A percentile compares a stretch with the other conserved stretches of the same genome.
Evolutionary conservation across 2,329 filamentous ascomycete genomes (phyloP).

Genomic region (Aotearoamyces nothofagi): DNA sequence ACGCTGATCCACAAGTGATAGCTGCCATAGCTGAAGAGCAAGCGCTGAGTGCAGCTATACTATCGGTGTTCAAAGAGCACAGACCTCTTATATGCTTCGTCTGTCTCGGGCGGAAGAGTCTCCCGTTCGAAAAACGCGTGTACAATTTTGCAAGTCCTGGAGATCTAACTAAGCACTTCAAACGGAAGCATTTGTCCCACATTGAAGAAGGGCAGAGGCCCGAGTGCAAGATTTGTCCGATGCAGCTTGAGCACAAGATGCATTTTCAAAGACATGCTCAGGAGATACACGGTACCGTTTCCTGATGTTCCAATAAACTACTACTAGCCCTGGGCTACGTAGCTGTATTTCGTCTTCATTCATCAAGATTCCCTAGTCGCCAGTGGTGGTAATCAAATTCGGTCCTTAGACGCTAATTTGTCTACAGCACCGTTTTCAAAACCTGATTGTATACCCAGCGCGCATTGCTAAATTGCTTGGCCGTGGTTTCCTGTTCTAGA

Average conservation of each 20-base stretch:
- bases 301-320: conserved; percentile 4
- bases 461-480: too few relatives aligned
- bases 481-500: too few relatives aligned
- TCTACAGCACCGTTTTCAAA: too few relatives aligned
- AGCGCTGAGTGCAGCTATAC: conserved; percentile 5
- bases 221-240: conserved; percentile 2
- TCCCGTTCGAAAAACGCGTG: conserved; percentile 3
- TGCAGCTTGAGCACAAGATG: conserved; percentile 4
- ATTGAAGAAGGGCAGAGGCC: conserved; percentile 2
- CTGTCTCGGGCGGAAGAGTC: conserved; percentile 3
- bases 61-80: conserved; percentile 4
- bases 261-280: conserved; percentile 4
- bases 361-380: too few relatives aligned
- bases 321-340: too few relatives aligned
- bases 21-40: conserved; percentile 3
- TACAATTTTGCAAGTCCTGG: conserved; percentile 5
- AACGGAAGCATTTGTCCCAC: too few relatives aligned
- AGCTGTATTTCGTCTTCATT: too few relatives aligned
- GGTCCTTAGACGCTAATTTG: too few relatives aligned
- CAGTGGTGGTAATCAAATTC: too few relatives aligned
- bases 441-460: too few relatives aligned
- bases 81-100: conserved; percentile 4
- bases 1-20: conserved; percentile 1
- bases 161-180: conserved; percentile 7
- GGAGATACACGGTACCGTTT: conserved; percentile 3